Evolutionary conservation across 768 basidiomycete species (phyloP), one percentile per base, ranked within the genome.

Genomic region (Boletales sp.): DNA sequence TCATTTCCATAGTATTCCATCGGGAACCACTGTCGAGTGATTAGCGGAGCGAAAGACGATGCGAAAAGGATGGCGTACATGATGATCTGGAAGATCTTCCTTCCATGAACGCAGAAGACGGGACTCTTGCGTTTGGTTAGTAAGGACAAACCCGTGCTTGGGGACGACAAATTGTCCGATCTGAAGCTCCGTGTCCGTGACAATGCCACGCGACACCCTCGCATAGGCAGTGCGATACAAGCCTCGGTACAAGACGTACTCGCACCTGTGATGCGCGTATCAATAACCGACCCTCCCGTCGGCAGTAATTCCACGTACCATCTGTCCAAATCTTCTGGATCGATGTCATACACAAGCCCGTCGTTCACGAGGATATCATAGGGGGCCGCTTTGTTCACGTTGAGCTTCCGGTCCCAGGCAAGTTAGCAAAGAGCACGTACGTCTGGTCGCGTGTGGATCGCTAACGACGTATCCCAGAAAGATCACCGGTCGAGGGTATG

Each of bases 141-240:
- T 71, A 4, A 83, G 77, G 15, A 64, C 63, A 51, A 65, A 59
- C 0, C 80, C 84, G 48, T 82, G 74, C 41, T 71, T 75, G 0
- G 90, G 90, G 4, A 94, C 63, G 43, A 87, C 76, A 61, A 93
- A 94, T 65, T 89, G 90, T 11, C 84, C 91, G 34, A 94, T 81
- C 68, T 93, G 93, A 45, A 93, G 75, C 61, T 94, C 91, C 1
- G 93, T 94, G 60, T 95, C 93, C 21, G 90, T 93, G 55, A 95
- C 86, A 32, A 82, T 83, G 19, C 89, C 84, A 17, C 90, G 79
- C 11, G 90, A 89, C 15, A 95, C 67, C 15, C 92, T 79, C 0
- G 86, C 91, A 62, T 90, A 94, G n/a, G 84, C 72, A 3, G 87
- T 89, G 15, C 87, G 76, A 62, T 89, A 85, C 21, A 91, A 59